Evolutionary conservation across 225 moss, liverwort and hornwort genomes (phyloP).

Genomic region (Bryum argenteum): DNA sequence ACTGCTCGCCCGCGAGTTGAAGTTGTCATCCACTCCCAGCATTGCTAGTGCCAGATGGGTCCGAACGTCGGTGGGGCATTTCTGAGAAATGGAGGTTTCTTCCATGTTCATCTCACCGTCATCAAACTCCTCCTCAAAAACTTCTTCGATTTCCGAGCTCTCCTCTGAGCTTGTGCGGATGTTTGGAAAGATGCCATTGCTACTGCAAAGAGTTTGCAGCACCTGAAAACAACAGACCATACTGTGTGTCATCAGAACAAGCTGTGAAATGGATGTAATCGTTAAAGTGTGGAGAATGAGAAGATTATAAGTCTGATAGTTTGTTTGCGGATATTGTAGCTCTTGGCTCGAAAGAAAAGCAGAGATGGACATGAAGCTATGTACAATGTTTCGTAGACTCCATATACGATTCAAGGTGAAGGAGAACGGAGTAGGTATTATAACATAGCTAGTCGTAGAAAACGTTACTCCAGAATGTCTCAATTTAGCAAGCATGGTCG

Average conservation of each 20-base stretch:
- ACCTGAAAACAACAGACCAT: slow-evolving; percentile 35
- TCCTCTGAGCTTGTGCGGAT: slow-evolving; percentile 10
- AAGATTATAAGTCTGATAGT: no score
- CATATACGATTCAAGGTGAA: no score
- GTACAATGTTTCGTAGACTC: no score
- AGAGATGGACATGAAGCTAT: no score
- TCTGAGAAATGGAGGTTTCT: not conserved
- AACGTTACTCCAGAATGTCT: no score
- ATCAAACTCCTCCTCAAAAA: slow-evolving; percentile 36
- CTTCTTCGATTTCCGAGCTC: slow-evolving; percentile 20
- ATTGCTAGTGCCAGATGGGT: slow-evolving; percentile 59
- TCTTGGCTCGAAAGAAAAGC: no score
- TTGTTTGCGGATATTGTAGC: no score
- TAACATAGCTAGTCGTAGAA: no score
- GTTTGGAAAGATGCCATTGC: slow-evolving; percentile 19
- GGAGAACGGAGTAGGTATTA: no score
- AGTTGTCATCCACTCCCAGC: slow-evolving; percentile 50
- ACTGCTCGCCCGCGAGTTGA: slow-evolving; percentile 8
- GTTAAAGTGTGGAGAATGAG: no score
- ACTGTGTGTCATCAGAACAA: not conserved
- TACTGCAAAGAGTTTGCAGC: slow-evolving; percentile 53
- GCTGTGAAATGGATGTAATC: not conserved
- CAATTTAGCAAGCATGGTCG: no score
- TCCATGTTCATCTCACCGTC: slow-evolving; percentile 29
- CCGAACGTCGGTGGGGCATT: not conserved